Evolutionary conservation across 2,329 filamentous ascomycete species (phyloP).

Genomic region (Ophiocordyceps unilateralis): DNA sequence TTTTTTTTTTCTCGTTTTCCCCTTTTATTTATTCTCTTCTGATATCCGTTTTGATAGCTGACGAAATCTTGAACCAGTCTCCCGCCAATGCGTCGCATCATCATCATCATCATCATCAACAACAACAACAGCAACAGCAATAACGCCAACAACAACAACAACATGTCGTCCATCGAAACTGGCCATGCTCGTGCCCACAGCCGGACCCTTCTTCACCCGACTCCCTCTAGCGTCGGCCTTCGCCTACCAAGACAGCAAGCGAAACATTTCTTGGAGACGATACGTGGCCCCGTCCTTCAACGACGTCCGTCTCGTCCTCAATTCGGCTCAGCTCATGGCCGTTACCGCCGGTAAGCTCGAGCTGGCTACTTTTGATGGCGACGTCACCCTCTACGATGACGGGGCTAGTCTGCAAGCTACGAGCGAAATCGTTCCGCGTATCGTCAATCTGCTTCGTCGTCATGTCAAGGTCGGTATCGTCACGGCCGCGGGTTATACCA

Average conservation of each 20-base stretch:
- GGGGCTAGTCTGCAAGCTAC: slow-evolving; percentile 59
- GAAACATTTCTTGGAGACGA: slow-evolving; percentile 75
- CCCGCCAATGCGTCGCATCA: background rate
- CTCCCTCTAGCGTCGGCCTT: slow-evolving; percentile 81
- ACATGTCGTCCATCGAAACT: slow-evolving; percentile 65
- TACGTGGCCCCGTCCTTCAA: slow-evolving; percentile 97
- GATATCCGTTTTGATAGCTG: no score
- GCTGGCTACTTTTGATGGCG: slow-evolving; percentile 90
- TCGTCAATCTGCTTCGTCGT: slow-evolving; percentile 52
- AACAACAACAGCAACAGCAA: no score
- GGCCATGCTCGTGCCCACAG: slow-evolving; percentile 75
- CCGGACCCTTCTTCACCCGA: slow-evolving; percentile 87
- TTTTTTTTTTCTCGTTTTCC: background rate
- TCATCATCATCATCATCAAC: no score
- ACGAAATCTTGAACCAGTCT: background rate
- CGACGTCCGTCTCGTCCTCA: slow-evolving; percentile 80
- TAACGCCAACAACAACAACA: no score
- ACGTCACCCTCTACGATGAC: slow-evolving; percentile 90
- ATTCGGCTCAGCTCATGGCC: slow-evolving; percentile 87
- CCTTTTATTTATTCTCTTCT: no score
- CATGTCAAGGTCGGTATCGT: slow-evolving; percentile 86
- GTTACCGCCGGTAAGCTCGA: slow-evolving; percentile 64
- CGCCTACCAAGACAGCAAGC: slow-evolving; percentile 68
- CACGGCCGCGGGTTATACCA: slow-evolving; percentile 87
- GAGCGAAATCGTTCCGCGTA: slow-evolving; percentile 58